phyloP scores from a whole-genome alignment of 441 rosid species.

The Melastoma candidum region DNA sequence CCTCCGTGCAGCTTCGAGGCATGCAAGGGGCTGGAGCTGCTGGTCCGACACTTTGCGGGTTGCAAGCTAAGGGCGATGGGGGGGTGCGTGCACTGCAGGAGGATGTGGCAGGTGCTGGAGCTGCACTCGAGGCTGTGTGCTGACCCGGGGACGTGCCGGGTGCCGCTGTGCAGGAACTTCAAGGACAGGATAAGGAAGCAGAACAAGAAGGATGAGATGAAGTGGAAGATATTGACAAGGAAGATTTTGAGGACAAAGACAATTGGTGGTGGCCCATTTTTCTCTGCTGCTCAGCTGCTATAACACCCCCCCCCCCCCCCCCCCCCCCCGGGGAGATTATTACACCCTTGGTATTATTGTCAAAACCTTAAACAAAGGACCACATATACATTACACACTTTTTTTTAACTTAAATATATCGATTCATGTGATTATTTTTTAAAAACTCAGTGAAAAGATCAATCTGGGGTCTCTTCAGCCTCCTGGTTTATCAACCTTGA shows the following conservation, averaged over 20 bases:
- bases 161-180: slow-evolving; percentile 79
- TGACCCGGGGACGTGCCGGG: slow-evolving; percentile 49
- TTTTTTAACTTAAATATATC: too few species aligned
- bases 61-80: slow-evolving; percentile 73
- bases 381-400: too few species aligned
- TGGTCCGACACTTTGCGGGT: slow-evolving; percentile 61
- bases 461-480: too few species aligned
- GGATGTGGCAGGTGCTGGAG: slow-evolving; percentile 93
- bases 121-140: slow-evolving; percentile 75
- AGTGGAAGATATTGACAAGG: slow-evolving; percentile 66
- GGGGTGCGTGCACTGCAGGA: slow-evolving; percentile 68
- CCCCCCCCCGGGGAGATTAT: too few species aligned
- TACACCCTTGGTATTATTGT: too few species aligned
- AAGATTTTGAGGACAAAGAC: slow-evolving; percentile 52
- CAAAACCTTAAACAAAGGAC: too few species aligned
- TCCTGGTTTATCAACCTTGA: too few species aligned
- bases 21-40: slow-evolving; percentile 67
- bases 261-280: slow-evolving; percentile 47
- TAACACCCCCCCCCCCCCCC: too few species aligned
- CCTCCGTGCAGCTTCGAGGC: slow-evolving; percentile 53
- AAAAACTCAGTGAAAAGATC: too few species aligned
- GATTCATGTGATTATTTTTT: too few species aligned
- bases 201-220: slow-evolving; percentile 69
- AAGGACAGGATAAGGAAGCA: slow-evolving; percentile 55
- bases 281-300: slow-evolving; percentile 9